Evolutionary conservation across 108 stramenopile species (phyloP).

Genomic region (Fragilaria crotonensis): DNA sequence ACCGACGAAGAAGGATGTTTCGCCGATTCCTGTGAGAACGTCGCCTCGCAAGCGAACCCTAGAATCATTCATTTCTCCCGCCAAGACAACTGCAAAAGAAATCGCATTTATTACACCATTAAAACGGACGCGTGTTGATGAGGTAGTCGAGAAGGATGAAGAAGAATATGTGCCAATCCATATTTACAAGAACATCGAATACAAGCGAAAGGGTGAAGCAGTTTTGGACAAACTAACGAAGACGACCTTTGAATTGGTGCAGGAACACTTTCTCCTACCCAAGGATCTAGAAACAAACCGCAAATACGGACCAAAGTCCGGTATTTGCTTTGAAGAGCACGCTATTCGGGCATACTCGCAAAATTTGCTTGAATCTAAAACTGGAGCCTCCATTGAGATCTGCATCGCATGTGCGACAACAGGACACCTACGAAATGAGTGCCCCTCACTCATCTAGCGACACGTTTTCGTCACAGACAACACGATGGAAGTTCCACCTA

Average conservation of each 20-base stretch:
- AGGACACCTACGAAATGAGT: constrained; percentile 39
- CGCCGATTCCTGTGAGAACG: not conserved
- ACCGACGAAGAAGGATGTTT: not conserved
- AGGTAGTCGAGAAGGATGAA: not conserved
- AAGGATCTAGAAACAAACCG: constrained; percentile 43
- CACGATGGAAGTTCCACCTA: too few relatives aligned
- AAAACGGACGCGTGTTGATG: not conserved
- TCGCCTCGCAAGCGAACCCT: not conserved
- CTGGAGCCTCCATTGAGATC: constrained; percentile 9
- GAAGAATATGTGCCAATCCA: constrained; percentile 35
- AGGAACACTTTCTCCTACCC: constrained; percentile 50
- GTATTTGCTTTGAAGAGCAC: constrained; percentile 65
- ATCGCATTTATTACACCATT: not conserved
- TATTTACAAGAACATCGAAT: constrained; percentile 52
- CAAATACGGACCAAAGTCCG: constrained; percentile 51
- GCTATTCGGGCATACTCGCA: constrained; percentile 55
- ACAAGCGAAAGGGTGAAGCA: constrained; percentile 39
- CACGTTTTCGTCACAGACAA: too few relatives aligned
- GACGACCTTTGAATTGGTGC: constrained; percentile 41
- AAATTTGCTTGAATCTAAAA: constrained; percentile 20
- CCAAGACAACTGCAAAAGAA: not conserved
- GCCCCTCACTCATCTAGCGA: constrained; percentile 27
- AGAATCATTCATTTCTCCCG: not conserved
- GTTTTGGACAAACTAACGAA: constrained; percentile 16
- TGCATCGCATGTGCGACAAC: constrained; percentile 29